phyloP scores from a whole-genome alignment of 1,139 yeast species.

The Fermentozyma sake region DNA sequence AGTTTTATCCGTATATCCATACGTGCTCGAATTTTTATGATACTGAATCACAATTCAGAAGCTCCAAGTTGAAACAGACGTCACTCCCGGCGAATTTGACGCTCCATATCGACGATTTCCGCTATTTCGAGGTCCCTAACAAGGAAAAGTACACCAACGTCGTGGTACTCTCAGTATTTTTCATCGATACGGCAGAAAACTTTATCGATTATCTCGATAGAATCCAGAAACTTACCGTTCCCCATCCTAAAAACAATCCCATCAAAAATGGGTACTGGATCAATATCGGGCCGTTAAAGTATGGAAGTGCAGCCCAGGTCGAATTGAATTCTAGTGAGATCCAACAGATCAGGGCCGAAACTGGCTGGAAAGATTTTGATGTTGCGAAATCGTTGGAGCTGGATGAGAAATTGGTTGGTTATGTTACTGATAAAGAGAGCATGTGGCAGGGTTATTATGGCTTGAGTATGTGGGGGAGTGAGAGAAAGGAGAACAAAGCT shows the following conservation, averaged over 20 bases:
- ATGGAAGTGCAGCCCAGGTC: conserved; percentile 80
- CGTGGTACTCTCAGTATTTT: conserved; percentile 66
- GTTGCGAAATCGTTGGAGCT: conserved; percentile 31
- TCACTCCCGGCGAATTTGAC: conserved; percentile 44
- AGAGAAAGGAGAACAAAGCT: conserved; percentile 22
- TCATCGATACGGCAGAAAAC: conserved; percentile 86
- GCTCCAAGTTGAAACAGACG: conserved; percentile 31
- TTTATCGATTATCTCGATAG: conserved; percentile 65
- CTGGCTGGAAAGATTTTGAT: conserved; percentile 64
- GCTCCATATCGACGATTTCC: conserved; percentile 64
- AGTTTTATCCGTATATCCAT: conserved; percentile 64
- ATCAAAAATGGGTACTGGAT: conserved; percentile 63
- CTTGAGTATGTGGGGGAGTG: conserved; percentile 44
- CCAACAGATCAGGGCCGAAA: conserved; percentile 36
- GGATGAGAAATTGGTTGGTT: conserved; percentile 31
- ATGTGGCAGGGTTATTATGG: conserved; percentile 80
- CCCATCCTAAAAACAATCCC: conserved; percentile 19
- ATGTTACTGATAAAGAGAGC: conserved; percentile 60
- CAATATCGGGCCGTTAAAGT: conserved; percentile 81
- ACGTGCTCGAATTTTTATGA: conserved; percentile 64
- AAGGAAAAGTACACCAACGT: conserved; percentile 37
- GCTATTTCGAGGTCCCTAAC: conserved; percentile 37
- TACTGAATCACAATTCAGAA: conserved; percentile 49
- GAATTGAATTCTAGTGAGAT: conserved; percentile 70
- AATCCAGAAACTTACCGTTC: conserved; percentile 43